Evolutionary conservation across 768 basidiomycete genomes (phyloP), one percentile per base, ranked within the genome.

Genomic region (Calocybe indica): DNA sequence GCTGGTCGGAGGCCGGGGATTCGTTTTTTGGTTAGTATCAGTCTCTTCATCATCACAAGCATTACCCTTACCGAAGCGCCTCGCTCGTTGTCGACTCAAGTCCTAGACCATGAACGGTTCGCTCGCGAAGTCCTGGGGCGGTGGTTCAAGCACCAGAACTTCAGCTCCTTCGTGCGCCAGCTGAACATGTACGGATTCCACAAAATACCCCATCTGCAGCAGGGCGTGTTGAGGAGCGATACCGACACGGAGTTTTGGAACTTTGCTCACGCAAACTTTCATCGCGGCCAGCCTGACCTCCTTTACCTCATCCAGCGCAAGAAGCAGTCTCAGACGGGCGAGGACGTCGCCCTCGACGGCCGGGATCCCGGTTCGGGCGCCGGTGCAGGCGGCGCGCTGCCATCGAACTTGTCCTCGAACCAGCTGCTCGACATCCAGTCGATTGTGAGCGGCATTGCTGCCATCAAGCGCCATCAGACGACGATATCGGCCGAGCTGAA

Each of bases 71-170:
- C 10, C 7, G 13, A 39, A 28, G 10, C 38, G 28, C 10, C 28
- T 43, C 7, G 31, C 29, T 43, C 41, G 31, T 28, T 41, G 28
- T 39, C 28, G 15, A 10, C 7, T 33, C 5, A 58, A 96, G 94
- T 98, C 29, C 81, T 91, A 34, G 90, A 95, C 64, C 88, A 90
- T 57, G 92, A 95, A 62, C 83, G 83, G 29, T 90, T 98, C 62
- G 88, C 91, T 2, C 80, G 82, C 35, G 88, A 95, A 64, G 80
- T 96, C 31, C 80, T 98, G 6, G 91, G 91, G 3, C 79, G 83
- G 37, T 98, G 88, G 83, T 99, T 97, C 82, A 99, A 99, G 64
- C 96, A 98, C 69, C 83, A 87, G 51, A 96, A 95, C 63, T 98
- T 96, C 67, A 79, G 81, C 48, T 88, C 86, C 32, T 96, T 96